Evolutionary conservation across 805 yeast species (phyloP).

Genomic region (Ogataea pini): DNA sequence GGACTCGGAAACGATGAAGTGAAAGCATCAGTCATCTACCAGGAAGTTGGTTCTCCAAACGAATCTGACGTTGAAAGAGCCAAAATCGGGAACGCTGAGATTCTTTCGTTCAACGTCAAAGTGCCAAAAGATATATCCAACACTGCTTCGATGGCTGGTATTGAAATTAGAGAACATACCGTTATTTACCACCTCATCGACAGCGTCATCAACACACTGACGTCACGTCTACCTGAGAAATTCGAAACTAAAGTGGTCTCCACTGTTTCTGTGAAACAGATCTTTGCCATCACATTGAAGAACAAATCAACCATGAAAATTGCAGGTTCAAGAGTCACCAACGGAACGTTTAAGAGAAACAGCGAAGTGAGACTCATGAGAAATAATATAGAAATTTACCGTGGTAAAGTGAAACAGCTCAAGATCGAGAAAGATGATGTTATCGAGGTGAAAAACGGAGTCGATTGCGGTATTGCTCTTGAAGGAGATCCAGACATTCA

Average conservation of each 20-base stretch:
- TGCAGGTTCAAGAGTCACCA: constrained; percentile 84
- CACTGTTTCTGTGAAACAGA: constrained; percentile 66
- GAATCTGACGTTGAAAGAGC: constrained; percentile 71
- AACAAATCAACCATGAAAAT: constrained; percentile 55
- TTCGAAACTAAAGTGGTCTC: constrained; percentile 66
- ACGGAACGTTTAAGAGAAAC: constrained; percentile 67
- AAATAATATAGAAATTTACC: constrained; percentile 49
- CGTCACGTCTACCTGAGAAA: constrained; percentile 61
- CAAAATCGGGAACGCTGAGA: constrained; percentile 65
- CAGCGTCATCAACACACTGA: constrained; percentile 68
- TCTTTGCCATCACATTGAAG: constrained; percentile 68
- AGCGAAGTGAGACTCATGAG: constrained; percentile 41
- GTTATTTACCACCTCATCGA: constrained; percentile 89
- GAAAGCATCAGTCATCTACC: constrained; percentile 61
- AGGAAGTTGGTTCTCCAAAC: constrained; percentile 77
- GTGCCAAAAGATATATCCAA: constrained; percentile 62
- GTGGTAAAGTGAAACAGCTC: constrained; percentile 59
- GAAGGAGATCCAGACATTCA: constrained; percentile 36
- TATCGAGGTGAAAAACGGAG: constrained; percentile 74
- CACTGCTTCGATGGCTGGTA: constrained; percentile 57
- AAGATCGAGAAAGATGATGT: constrained; percentile 84
- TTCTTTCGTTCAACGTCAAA: constrained; percentile 76
- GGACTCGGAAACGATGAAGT: constrained; percentile 90
- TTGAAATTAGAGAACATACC: constrained; percentile 63
- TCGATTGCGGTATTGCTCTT: constrained; percentile 86